These are phyloP conservation scores for Ascochyta clinopodiicola DNA, from an alignment of 2,329 filamentous ascomycete genomes.

Conservation along the genomic window DNA sequence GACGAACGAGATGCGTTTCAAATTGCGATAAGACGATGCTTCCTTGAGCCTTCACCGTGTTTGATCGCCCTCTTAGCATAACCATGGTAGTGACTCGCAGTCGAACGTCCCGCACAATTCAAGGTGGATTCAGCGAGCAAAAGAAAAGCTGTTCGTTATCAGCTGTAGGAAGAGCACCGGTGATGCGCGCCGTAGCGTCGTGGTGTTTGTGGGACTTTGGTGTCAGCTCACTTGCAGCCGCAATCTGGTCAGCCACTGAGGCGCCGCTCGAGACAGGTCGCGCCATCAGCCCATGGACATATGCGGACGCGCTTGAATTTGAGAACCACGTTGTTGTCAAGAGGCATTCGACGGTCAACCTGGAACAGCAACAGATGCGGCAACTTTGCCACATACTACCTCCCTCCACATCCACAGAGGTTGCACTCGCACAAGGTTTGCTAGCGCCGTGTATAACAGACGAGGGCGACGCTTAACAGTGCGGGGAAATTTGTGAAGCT, in stretches of 20 bases:
- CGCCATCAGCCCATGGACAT: constrained; percentile 10
- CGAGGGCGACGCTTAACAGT: constrained; percentile 27
- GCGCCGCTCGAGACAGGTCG: constrained; percentile 11
- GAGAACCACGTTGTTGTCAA: neutral
- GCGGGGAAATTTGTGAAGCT: constrained; percentile 39
- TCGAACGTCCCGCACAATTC: neutral
- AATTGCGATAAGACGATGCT: constrained; percentile 13
- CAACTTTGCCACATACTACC: constrained; percentile 4
- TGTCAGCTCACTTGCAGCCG: constrained; percentile 21
- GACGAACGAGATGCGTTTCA: constrained; percentile 27
- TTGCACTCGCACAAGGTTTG: constrained; percentile 19
- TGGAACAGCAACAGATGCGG: constrained; percentile 14
- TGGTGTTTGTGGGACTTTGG: constrained; percentile 12
- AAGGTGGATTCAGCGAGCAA: neutral
- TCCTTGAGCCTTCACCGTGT: constrained; percentile 1
- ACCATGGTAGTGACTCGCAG: neutral
- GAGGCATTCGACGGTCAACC: neutral
- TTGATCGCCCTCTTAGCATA: constrained; percentile 10
- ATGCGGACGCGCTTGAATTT: constrained; percentile 17
- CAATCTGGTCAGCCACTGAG: constrained; percentile 21
- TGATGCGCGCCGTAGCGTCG: constrained; percentile 18
- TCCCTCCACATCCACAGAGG: neutral
- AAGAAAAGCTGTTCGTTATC: neutral
- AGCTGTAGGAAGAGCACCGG: neutral
- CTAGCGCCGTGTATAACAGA: constrained; percentile 27